phyloP scores from a whole-genome alignment of 2,329 filamentous ascomycete genomes.

The Ophiocordyceps sinensis region DNA sequence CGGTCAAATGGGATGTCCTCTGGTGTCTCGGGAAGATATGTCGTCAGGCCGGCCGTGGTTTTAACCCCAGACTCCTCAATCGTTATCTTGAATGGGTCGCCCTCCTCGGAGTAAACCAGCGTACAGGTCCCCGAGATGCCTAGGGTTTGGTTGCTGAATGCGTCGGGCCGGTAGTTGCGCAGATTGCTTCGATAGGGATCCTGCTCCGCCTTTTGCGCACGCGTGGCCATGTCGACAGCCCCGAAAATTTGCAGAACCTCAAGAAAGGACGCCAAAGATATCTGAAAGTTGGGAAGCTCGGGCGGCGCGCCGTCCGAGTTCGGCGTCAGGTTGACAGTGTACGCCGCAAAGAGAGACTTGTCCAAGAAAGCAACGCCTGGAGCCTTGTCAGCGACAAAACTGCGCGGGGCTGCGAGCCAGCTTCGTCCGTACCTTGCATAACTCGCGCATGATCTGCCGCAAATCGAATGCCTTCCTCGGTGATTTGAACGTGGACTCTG shows the following conservation, averaged over 20 bases:
- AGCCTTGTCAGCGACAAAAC: background rate
- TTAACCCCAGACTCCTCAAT: slow-evolving; percentile 77
- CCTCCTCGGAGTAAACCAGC: slow-evolving; percentile 59
- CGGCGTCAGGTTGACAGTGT: slow-evolving; percentile 45
- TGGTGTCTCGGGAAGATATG: slow-evolving; percentile 61
- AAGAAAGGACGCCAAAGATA: slow-evolving; percentile 74
- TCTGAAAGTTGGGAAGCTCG: slow-evolving; percentile 59
- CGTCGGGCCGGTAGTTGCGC: slow-evolving; percentile 49
- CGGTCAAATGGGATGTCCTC: slow-evolving; percentile 84
- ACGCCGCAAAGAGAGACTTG: slow-evolving; percentile 77
- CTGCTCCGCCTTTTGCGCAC: slow-evolving; percentile 41
- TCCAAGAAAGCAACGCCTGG: slow-evolving; percentile 59
- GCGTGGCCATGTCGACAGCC: slow-evolving; percentile 53
- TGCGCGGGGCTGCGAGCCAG: slow-evolving; percentile 2
- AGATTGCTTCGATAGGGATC: slow-evolving; percentile 48
- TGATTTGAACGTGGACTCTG: slow-evolving; percentile 56
- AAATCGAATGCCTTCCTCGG: slow-evolving; percentile 72
- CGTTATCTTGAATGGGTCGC: slow-evolving; percentile 68
- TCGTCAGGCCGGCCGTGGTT: slow-evolving; percentile 80
- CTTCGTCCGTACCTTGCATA: slow-evolving; percentile 59
- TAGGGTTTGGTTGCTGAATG: slow-evolving; percentile 71
- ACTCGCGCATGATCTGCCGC: slow-evolving; percentile 77
- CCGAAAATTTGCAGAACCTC: slow-evolving; percentile 95
- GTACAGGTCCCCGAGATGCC: slow-evolving; percentile 79
- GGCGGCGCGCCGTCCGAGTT: slow-evolving; percentile 22